Base-by-base conservation (phyloP, 345 rosid species). In the Xanthoceras sorbifolium region DNA sequence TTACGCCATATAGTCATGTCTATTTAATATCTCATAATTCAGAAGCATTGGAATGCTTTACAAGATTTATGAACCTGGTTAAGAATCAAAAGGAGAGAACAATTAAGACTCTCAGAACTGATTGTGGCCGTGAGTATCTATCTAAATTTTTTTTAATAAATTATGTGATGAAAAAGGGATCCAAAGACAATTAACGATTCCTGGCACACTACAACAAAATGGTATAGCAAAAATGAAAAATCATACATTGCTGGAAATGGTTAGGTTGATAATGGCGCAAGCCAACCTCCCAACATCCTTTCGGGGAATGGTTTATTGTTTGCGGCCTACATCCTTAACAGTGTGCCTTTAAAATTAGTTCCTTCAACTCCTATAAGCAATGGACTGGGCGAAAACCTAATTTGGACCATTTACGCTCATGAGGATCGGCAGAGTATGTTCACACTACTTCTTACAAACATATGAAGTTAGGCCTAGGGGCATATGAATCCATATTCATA, bases 221-320 rank as follows among this genome's bases (percentile, higher is more conserved):
- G 64, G 71, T 46, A 28, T 75, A 6, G 78, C 63, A 0, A 7
- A 75, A 15, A 11, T 59, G 8, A 64, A 29, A 46, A 64, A 75
- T 64, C 0, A 0, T 14, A 65, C 71, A n/a, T 32, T 4, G 2
- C 4, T 32, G 2, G 36, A 4, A 2, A 32, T 32, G 36, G 36
- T 32, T 32, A 76, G 65, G 26, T 66, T 23, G 9, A 76, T 76
- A 65, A 76, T 76, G 73, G 38, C 15, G 10, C 32, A 76, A 25
- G 65, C 66, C 10, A 67, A 76, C 52, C 55, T 76, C 4, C 73
- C 64, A 0, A 67, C 66, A 0, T 23, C 18, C 18, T 76, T 32
- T 8, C 36, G 32, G 72, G 73, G 50, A 62, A 64, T 65, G 71
- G 63, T 3, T 15, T 64, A 0, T 4, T 75, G 31, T 2, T 26